A percentile compares a stretch with the other conserved stretches of the same genome.
phyloP scores from a whole-genome alignment of 2,329 filamentous ascomycete species.

The Phaeomoniella chlamydospora region DNA sequence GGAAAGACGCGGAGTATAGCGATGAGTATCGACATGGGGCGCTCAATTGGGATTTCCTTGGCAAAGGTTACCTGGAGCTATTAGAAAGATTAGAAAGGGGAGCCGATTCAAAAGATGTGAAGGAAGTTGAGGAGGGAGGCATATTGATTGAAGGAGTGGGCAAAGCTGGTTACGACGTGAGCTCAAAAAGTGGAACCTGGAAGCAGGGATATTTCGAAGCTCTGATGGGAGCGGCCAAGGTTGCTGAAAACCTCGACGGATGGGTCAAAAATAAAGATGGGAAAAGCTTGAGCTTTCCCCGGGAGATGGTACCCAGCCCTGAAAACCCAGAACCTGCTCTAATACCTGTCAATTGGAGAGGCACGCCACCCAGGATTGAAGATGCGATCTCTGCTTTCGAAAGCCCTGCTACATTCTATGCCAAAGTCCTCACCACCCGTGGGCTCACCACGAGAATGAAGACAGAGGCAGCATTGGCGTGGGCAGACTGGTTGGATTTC shows the following conservation, averaged over 20 bases:
- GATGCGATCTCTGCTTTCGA: slow-evolving; percentile 58
- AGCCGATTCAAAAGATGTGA: slow-evolving; percentile 31
- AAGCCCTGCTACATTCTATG: slow-evolving; percentile 62
- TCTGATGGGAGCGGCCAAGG: slow-evolving; percentile 61
- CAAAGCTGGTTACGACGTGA: slow-evolving; percentile 47
- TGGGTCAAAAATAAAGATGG: slow-evolving; percentile 55
- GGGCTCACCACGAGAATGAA: slow-evolving; percentile 70
- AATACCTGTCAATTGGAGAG: slow-evolving; percentile 46
- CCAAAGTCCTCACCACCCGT: slow-evolving; percentile 63
- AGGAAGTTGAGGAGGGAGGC: slow-evolving; percentile 39
- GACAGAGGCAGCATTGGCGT: slow-evolving; percentile 67
- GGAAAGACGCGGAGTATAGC: slow-evolving; percentile 40
- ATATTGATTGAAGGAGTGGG: slow-evolving; percentile 40
- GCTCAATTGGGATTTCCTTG: slow-evolving; percentile 56
- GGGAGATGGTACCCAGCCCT: slow-evolving; percentile 62
- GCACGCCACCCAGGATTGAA: slow-evolving; percentile 53
- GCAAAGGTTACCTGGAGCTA: slow-evolving; percentile 43
- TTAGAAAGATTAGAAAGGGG: slow-evolving; percentile 62
- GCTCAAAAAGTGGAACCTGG: slow-evolving; percentile 69
- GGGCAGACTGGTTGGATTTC: slow-evolving; percentile 73
- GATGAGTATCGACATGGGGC: slow-evolving; percentile 37
- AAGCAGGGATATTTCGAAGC: slow-evolving; percentile 71
- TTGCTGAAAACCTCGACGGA: slow-evolving; percentile 68
- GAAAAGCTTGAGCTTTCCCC: slow-evolving; percentile 52
- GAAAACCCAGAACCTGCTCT: slow-evolving; percentile 71